Conservation (phyloP, 1,139 yeast genomes). For the Zygosaccharomyces sapae region DNA sequence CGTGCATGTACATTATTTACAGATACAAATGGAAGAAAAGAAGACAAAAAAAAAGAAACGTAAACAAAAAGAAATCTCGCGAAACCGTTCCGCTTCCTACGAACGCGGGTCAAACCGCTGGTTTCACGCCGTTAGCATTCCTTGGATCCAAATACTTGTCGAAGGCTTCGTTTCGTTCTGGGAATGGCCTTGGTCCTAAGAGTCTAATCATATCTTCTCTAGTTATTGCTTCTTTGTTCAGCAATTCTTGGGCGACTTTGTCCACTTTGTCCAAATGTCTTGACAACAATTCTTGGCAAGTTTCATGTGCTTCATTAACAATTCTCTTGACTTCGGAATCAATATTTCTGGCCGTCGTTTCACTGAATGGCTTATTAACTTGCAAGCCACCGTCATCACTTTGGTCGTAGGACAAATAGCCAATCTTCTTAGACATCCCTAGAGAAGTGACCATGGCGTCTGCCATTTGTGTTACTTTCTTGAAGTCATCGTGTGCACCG, state of each 20-base stretch:
- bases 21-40: neutral
- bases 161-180: conserved; percentile 87
- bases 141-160: conserved; percentile 61
- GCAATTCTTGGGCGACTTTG: conserved; percentile 78
- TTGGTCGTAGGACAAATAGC: conserved; percentile 71
- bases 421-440: conserved; percentile 87
- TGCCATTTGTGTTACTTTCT: conserved; percentile 91
- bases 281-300: conserved; percentile 61
- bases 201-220: conserved; percentile 87
- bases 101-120: neutral
- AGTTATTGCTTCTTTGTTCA: conserved; percentile 78
- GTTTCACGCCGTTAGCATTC: conserved; percentile 12
- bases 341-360: conserved; percentile 71
- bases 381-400: conserved; percentile 47
- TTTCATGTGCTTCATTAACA: conserved; percentile 69
- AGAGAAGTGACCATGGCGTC: conserved; percentile 84
- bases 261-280: conserved; percentile 72
- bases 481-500: conserved; percentile 95
- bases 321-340: conserved; percentile 82
- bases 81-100: neutral
- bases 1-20: neutral
- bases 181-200: conserved; percentile 85
- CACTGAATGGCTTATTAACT: conserved; percentile 87
- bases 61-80: neutral
- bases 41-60: neutral